Conservation (phyloP, 2,329 filamentous ascomycete species). For the Clonostachys byssicola region DNA sequence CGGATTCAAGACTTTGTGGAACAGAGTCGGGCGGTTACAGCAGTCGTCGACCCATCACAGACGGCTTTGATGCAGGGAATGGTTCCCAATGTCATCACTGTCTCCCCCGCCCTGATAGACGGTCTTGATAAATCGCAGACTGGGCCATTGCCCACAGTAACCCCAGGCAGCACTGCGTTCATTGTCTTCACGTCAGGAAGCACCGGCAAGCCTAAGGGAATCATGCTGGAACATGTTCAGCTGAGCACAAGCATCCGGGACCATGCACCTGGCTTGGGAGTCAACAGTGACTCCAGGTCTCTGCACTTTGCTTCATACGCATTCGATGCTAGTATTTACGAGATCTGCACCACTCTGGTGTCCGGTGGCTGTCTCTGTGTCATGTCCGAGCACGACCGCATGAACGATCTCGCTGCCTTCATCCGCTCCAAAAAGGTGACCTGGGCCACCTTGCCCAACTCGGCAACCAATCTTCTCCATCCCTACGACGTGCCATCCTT, state of each 20-base stretch:
- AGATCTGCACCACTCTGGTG: slow-evolving; percentile 4
- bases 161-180: slow-evolving; percentile 5
- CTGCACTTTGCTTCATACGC: slow-evolving; percentile 6
- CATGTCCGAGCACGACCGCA: slow-evolving; percentile 6
- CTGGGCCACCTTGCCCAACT: slow-evolving; percentile 2
- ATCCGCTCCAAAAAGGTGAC: slow-evolving; percentile 7
- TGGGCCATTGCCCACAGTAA: too few relatives aligned
- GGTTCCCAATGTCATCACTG: too few relatives aligned
- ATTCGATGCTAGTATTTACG: slow-evolving; percentile 6
- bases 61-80: background rate
- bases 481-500: slow-evolving; percentile 3
- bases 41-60: background rate
- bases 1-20: background rate
- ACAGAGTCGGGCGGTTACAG: too few relatives aligned
- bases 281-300: background rate
- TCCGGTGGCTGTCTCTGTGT: slow-evolving; percentile 7
- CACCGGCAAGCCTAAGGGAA: slow-evolving; percentile 14
- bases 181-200: slow-evolving; percentile 14
- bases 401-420: slow-evolving; percentile 5
- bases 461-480: background rate
- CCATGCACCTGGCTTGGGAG: background rate
- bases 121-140: too few relatives aligned
- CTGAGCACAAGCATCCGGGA: slow-evolving; percentile 2
- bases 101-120: too few relatives aligned
- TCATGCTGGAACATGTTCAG: slow-evolving; percentile 8